Evolutionary conservation across 2,329 filamentous ascomycete genomes (phyloP), one percentile per base, ranked within the genome.

Genomic region (Penicillium glabrum): DNA sequence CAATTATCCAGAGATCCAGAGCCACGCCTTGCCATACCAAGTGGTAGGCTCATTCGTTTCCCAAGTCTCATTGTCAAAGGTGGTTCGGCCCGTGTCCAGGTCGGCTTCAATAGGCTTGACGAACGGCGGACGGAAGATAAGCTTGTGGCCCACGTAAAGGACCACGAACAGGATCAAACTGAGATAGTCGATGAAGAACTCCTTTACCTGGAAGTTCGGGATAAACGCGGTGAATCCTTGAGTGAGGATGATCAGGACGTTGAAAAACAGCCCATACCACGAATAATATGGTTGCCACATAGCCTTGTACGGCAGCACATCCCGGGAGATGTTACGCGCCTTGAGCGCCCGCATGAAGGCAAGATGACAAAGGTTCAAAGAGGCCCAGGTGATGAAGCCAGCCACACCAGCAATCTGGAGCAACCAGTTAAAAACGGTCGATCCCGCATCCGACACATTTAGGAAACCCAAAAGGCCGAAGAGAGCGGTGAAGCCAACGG

Each of bases 211-310:
- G 83, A 87, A 90, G 13, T 57, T 35, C 0, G 74, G 75, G 44
- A 89, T 86, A 67, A 89, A 89, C 7, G 82, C 80, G 16, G 84
- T 84, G 73, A 89, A 90, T 4, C 87, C 88, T 67, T 86, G 86
- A 0, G 87, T 89, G 31, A 90, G 53, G 46, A 86, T 80, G 61
- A 90, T 86, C 49, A 89, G 70, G 3, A 82, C 59, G 71, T 83
- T 87, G 75, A 88, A 87, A 69, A 86, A 83, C 3, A 89, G 75
- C 1, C 87, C 87, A 65, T 87, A 88, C 72, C 79, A 86, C 0
- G 86, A 82, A 33, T 88, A 78, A 67, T 77, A 89, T 0, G 87
- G 87, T 73, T 89, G 86, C 57, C 83, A 73, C 6, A 83, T 80
- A 1, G 86, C 85, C 37, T 75, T 77, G 73, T 88, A 90, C 0